Evolutionary conservation across 495 filamentous ascomycete species (phyloP).

Genomic region (Talaromyces borbonicus): DNA sequence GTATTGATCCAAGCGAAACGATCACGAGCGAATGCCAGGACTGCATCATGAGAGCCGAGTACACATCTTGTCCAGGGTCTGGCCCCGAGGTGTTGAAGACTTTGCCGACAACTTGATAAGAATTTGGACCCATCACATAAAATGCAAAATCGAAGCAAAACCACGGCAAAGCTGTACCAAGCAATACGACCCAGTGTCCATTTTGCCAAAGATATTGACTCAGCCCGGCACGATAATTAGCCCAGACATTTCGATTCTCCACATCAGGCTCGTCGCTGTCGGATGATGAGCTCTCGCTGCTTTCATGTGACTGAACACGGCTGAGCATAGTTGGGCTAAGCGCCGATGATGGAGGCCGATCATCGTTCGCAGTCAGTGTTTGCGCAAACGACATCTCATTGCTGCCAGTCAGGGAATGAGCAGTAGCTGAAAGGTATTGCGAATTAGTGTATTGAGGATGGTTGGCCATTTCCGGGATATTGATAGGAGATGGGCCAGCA

Average conservation of each 20-base stretch:
- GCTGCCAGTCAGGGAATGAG: background rate
- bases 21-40: conserved; percentile 31
- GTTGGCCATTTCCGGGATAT: background rate
- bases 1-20: conserved; percentile 36
- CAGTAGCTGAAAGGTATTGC: background rate
- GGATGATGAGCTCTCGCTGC: background rate
- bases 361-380: background rate
- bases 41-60: conserved; percentile 28
- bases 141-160: conserved; percentile 33
- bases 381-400: background rate
- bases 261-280: background rate
- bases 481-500: background rate
- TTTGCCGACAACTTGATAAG: conserved; percentile 31
- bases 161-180: conserved; percentile 29
- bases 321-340: conserved; percentile 1
- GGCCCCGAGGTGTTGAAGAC: conserved; percentile 18
- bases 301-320: conserved; percentile 4
- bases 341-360: conserved; percentile 1
- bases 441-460: background rate
- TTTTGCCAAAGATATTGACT: conserved; percentile 19
- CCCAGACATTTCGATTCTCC: conserved; percentile 9
- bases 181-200: conserved; percentile 25
- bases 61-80: conserved; percentile 18
- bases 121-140: conserved; percentile 33
- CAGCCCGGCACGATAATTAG: conserved; percentile 13